Evolutionary conservation across 1,284 basidiomycete species (phyloP).

Genomic region (Microstroma glucosiphilum): DNA sequence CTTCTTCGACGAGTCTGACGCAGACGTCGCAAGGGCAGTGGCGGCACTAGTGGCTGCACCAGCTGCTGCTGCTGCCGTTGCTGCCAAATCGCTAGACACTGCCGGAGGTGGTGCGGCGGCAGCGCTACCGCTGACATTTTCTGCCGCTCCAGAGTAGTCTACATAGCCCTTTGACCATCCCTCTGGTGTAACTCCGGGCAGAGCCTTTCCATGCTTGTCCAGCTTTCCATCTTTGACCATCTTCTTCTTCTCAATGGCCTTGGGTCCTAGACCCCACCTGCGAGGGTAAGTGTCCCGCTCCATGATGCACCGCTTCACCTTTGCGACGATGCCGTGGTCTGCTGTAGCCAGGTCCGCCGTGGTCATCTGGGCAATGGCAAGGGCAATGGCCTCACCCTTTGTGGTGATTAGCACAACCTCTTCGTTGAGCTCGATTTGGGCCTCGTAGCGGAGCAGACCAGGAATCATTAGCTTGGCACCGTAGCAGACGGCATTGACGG

Average conservation of each 20-base stretch:
- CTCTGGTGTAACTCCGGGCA: conserved; percentile 81
- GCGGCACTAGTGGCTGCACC: conserved; percentile 6
- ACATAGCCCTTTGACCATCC: conserved; percentile 89
- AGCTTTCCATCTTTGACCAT: conserved; percentile 71
- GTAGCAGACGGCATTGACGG: conserved; percentile 98
- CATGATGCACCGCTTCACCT: conserved; percentile 99
- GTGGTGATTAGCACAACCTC: conserved; percentile 99
- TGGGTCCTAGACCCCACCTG: conserved; percentile 94
- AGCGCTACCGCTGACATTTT: conserved; percentile 55
- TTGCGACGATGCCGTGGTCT: conserved; percentile 97
- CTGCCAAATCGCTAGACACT: conserved; percentile 16
- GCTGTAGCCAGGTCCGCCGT: conserved; percentile 96
- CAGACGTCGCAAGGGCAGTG: conserved; percentile 14
- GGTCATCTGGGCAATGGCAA: conserved; percentile 75
- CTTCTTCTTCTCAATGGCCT: conserved; percentile 96
- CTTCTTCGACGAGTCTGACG: conserved; percentile 23
- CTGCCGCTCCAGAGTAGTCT: conserved; percentile 64
- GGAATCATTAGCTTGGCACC: conserved; percentile 99
- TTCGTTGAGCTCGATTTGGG: conserved; percentile 89
- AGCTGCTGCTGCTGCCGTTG: conserved; percentile 16
- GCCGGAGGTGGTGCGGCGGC: conserved; percentile 25
- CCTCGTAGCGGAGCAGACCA: conserved; percentile 91
- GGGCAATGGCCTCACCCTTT: conserved; percentile 97
- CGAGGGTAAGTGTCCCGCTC: conserved; percentile 94
- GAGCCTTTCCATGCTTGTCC: conserved; percentile 88